Percentiles rank a stretch among this genome's conserved stretches.
Evolutionary conservation across 2,329 filamentous ascomycete species (phyloP).

Genomic region (Xylaria hypoxylon): DNA sequence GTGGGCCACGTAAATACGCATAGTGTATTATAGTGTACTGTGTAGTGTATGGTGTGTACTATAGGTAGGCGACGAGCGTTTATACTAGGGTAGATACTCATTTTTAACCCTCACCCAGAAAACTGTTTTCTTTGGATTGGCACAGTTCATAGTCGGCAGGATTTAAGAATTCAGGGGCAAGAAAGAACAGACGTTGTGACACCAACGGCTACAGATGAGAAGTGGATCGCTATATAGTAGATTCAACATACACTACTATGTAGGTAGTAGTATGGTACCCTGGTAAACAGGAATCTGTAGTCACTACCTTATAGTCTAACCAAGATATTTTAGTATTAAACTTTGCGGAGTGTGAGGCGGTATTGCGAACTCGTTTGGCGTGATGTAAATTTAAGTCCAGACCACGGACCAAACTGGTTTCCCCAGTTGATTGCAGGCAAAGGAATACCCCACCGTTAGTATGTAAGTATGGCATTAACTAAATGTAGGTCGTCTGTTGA

Average conservation of each 20-base stretch:
- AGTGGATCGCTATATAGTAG: not conserved
- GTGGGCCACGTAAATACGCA: constrained; percentile 5
- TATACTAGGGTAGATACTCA: not conserved
- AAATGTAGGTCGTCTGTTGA: not conserved
- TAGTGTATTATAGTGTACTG: too few relatives aligned
- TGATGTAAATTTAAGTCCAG: not conserved
- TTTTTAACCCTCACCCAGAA: not conserved
- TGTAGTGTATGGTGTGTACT: too few relatives aligned
- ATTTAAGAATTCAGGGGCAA: not conserved
- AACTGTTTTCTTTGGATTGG: not conserved
- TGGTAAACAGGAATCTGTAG: too few relatives aligned
- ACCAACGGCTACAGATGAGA: not conserved
- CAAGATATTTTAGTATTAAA: not conserved
- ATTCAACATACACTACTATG: not conserved
- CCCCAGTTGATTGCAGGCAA: not conserved
- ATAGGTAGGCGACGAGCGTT: not conserved
- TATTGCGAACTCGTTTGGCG: not conserved
- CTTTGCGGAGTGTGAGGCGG: not conserved
- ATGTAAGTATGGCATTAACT: not conserved
- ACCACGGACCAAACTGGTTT: not conserved
- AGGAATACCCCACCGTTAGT: not conserved
- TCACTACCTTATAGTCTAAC: too few relatives aligned
- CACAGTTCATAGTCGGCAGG: not conserved
- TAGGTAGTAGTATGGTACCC: too few relatives aligned
- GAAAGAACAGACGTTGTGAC: not conserved